Conservation (phyloP, 1,284 basidiomycete genomes). For the Apiotrichum gracile region DNA sequence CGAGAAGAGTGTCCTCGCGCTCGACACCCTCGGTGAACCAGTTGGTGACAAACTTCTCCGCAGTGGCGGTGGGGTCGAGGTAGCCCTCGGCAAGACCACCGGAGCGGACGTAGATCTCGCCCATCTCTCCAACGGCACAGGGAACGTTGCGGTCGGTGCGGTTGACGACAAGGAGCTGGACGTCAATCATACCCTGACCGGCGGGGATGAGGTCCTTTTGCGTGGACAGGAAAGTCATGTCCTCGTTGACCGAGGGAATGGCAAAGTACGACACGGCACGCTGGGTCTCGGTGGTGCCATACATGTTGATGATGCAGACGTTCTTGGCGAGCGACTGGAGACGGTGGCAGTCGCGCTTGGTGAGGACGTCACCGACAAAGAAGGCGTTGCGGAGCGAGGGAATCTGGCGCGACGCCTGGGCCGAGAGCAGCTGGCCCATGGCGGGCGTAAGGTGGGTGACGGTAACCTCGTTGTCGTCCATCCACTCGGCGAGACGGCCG, state of each 20-base stretch:
- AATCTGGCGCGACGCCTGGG: conserved; percentile 86
- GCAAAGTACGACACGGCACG: conserved; percentile 97
- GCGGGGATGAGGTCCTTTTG: conserved; percentile 99
- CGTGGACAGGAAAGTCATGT: conserved; percentile 83
- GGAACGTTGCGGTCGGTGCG: conserved; percentile 79
- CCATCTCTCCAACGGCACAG: conserved; percentile 93
- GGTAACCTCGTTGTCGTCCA: conserved; percentile 83
- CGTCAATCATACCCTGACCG: conserved; percentile 95
- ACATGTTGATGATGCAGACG: conserved; percentile 98
- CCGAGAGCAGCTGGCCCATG: conserved; percentile 97
- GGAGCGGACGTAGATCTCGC: conserved; percentile 97
- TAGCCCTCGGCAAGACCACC: conserved; percentile 96
- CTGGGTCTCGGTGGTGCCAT: conserved; percentile 98
- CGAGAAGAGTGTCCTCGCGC: conserved; percentile 63
- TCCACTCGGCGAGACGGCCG: conserved; percentile 96
- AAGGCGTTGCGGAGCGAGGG: conserved; percentile 85
- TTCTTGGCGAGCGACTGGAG: conserved; percentile 90
- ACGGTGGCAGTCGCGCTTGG: conserved; percentile 95
- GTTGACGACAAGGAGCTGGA: conserved; percentile 96
- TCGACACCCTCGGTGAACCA: conserved; percentile 68
- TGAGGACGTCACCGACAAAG: conserved; percentile 98
- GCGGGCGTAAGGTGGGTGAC: conserved; percentile 96
- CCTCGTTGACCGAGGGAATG: conserved; percentile 77
- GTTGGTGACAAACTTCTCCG: conserved; percentile 86
- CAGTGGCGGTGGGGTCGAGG: conserved; percentile 73